Conservation (phyloP, 192 early-diverging fungal genomes). For the Backusella psychrophila region DNA sequence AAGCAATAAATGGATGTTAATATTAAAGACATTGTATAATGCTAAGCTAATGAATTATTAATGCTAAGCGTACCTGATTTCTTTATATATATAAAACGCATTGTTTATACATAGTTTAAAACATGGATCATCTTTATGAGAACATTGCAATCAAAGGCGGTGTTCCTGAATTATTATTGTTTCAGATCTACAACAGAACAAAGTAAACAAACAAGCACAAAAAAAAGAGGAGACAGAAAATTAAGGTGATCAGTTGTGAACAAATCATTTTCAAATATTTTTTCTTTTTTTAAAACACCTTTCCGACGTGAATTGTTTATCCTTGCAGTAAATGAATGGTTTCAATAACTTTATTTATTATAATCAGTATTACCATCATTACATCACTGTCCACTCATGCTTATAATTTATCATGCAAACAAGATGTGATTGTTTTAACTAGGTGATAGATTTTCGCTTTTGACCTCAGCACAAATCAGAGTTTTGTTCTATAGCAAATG, state of each 20-base stretch:
- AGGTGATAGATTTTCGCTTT: neutral
- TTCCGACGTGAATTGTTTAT: neutral
- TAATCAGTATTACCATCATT: neutral
- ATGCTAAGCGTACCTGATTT: neutral
- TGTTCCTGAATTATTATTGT: neutral
- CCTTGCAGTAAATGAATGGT: neutral
- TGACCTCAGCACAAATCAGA: neutral
- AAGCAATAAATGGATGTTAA: neutral
- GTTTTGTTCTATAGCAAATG: neutral
- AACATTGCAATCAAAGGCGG: neutral
- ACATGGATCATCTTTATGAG: neutral
- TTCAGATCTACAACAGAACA: neutral
- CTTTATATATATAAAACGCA: neutral
- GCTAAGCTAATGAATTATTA: neutral
- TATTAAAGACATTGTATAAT: neutral
- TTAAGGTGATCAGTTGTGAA: neutral
- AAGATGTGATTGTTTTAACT: neutral
- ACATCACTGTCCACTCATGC: neutral
- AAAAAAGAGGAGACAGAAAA: conserved; percentile 4
- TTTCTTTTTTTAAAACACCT: neutral
- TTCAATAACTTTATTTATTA: neutral
- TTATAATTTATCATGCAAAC: neutral
- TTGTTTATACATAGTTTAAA: neutral
- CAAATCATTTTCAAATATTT: neutral
- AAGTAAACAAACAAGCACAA: neutral